Evolutionary conservation across 441 rosid genomes (phyloP), one percentile per base, ranked within the genome.

Genomic region (Geranium incanum): DNA sequence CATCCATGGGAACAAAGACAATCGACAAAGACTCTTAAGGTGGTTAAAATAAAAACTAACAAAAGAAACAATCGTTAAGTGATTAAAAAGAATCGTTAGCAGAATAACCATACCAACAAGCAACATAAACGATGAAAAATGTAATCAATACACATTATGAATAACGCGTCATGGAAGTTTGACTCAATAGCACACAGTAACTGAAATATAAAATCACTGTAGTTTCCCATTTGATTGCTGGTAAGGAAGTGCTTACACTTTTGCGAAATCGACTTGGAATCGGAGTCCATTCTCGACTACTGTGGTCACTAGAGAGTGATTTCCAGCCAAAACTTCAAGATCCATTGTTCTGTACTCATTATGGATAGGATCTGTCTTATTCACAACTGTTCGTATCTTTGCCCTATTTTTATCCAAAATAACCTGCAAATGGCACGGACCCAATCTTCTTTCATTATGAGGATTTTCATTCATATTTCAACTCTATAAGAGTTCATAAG

Each of bases 261-360:
- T 82, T 66, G 93, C 92, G 67, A 94, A 85, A 89, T 94, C 96
- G 72, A 94, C 86, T 66, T 87, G 88, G 74, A 88, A 94, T 67
- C 88, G 86, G 62, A 91, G 76, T 76, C 98, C 97, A 78, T 85
- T 93, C 86, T 93, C 97, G 74, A 88, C 91, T 66, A 89, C 89
- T 71, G 83, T 77, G 64, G 98, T 91, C 80, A 88, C 91, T 75
- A 93, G 86, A 71, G 98, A 93, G 79, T 68, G 87, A 75, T 90
- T 94, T 80, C 98, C 98, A 5, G 98, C 97, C 78, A 94, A 85
- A 78, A 94, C 87, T 78, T 94, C 98, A 70, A 91, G 88, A 79
- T 90, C 91, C 98, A 91, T 91, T 48, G 99, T 94, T 78, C 97
- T 82, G 81, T 85, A 88, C 78, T 94, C 97, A 85, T 86, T 90